These are phyloP conservation scores for Rutstroemia sydowiana DNA, from an alignment of 2,329 filamentous ascomycete species.

Conservation along the genomic window DNA sequence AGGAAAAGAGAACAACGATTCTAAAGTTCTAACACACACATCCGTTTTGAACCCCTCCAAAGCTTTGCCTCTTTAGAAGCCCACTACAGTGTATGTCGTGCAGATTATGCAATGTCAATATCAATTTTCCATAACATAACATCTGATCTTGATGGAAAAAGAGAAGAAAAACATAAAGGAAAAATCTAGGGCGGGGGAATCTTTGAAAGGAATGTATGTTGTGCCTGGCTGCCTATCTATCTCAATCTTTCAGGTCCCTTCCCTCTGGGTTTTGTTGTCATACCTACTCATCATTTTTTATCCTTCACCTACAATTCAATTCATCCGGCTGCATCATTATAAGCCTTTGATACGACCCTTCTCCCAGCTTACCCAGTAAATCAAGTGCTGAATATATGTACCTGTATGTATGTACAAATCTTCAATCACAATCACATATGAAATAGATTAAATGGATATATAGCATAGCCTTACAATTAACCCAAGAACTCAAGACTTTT, in stretches of 20 bases:
- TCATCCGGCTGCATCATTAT: conserved; percentile 3
- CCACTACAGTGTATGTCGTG: not conserved
- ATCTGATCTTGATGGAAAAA: not conserved
- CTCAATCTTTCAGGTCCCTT: not conserved
- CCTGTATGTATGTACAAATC: too few species aligned
- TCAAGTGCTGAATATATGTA: too few species aligned
- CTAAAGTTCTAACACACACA: not conserved
- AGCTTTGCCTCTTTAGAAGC: too few species aligned
- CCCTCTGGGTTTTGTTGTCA: not conserved
- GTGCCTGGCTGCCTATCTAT: not conserved
- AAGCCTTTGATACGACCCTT: not conserved
- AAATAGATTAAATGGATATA: not conserved
- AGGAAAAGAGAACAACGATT: too few species aligned
- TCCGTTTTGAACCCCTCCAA: too few species aligned
- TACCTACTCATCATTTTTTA: too few species aligned
- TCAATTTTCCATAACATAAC: not conserved
- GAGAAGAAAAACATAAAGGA: not conserved
- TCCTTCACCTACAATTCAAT: too few species aligned
- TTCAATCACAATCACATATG: not conserved
- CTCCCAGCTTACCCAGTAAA: too few species aligned
- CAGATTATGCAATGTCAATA: not conserved
- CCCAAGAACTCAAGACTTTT: not conserved
- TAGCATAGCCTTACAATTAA: conserved; percentile 6
- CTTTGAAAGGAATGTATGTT: not conserved
- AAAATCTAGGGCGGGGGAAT: not conserved